phyloP scores from a whole-genome alignment of 768 basidiomycete genomes.

The Xanthoconium stramineum region DNA sequence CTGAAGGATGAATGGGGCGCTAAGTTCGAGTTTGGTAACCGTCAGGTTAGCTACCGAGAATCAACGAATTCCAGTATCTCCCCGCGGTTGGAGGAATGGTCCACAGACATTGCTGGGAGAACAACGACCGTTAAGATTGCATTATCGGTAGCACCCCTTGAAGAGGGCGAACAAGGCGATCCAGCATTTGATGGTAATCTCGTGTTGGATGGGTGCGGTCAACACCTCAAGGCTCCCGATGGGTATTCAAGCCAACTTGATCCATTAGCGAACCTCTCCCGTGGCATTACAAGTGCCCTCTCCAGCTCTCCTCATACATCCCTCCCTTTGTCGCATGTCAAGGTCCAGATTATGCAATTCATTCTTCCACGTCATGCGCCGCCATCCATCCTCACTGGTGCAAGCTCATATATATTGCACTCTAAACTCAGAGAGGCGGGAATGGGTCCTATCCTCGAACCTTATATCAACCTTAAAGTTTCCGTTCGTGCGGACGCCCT shows the following conservation, averaged over 20 bases:
- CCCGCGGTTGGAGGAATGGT: conserved; percentile 47
- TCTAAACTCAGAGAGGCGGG: conserved; percentile 59
- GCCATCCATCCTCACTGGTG: conserved; percentile 59
- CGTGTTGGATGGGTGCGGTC: conserved; percentile 54
- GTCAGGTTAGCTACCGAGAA: conserved; percentile 82
- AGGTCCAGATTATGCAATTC: conserved; percentile 50
- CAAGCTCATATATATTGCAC: conserved; percentile 61
- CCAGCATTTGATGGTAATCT: conserved; percentile 76
- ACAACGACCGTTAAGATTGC: conserved; percentile 47
- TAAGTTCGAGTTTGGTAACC: conserved; percentile 70
- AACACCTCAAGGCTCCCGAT: conserved; percentile 51
- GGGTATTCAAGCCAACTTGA: conserved; percentile 41
- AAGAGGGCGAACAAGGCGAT: conserved; percentile 57
- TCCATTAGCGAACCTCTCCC: conserved; percentile 53
- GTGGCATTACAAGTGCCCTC: conserved; percentile 67
- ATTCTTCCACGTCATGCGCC: conserved; percentile 40
- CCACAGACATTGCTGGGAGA: conserved; percentile 61
- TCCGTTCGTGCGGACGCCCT: conserved; percentile 63
- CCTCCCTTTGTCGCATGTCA: conserved; percentile 62
- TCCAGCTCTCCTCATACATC: conserved; percentile 79
- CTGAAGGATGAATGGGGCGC: conserved; percentile 77
- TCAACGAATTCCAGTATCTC: conserved; percentile 31
- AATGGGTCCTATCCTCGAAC: conserved; percentile 74
- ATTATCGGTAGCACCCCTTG: conserved; percentile 54
- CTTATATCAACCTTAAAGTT: conserved; percentile 68